A percentile compares a stretch with the other conserved stretches of the same genome.
Evolutionary conservation across 129 eudicot genomes (phyloP).

Genomic region (Lonicera japonica): DNA sequence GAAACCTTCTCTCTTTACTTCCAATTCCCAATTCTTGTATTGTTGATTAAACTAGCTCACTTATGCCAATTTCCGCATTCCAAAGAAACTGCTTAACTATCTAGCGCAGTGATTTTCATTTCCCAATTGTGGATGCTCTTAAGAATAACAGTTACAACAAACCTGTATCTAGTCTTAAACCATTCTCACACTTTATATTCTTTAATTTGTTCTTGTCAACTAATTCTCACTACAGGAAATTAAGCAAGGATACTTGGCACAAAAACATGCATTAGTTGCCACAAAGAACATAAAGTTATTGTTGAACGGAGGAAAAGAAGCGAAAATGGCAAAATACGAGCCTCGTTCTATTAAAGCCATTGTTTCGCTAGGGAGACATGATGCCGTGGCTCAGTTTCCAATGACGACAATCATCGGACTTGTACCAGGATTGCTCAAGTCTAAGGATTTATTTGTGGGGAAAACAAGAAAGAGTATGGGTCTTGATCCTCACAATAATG

Average conservation of each 20-base stretch:
- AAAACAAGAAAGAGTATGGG: constrained; percentile 65
- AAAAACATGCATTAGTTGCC: constrained; percentile 59
- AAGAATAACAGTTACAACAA: too few species aligned
- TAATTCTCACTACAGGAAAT: constrained; percentile 41
- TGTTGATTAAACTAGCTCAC: too few species aligned
- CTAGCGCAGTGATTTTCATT: too few species aligned
- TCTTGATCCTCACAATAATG: constrained; percentile 30
- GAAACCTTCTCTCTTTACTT: too few species aligned
- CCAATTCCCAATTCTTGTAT: too few species aligned
- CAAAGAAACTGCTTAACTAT: too few species aligned
- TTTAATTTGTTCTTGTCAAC: too few species aligned
- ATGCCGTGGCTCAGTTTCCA: constrained; percentile 69
- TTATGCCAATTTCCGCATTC: too few species aligned
- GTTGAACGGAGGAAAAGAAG: constrained; percentile 53
- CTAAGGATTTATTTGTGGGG: constrained; percentile 75
- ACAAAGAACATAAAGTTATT: constrained; percentile 56
- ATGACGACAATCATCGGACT: constrained; percentile 52
- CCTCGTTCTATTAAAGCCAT: constrained; percentile 37
- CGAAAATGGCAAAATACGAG: constrained; percentile 52
- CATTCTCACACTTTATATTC: too few species aligned
- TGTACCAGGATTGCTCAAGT: constrained; percentile 68
- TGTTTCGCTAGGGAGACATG: constrained; percentile 71
- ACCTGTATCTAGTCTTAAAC: too few species aligned
- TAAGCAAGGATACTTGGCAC: constrained; percentile 82
- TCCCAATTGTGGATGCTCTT: too few species aligned